These are phyloP conservation scores for Chenopodium formosanum DNA, from an alignment of 148 eudicot genomes.

Conservation along the genomic window DNA sequence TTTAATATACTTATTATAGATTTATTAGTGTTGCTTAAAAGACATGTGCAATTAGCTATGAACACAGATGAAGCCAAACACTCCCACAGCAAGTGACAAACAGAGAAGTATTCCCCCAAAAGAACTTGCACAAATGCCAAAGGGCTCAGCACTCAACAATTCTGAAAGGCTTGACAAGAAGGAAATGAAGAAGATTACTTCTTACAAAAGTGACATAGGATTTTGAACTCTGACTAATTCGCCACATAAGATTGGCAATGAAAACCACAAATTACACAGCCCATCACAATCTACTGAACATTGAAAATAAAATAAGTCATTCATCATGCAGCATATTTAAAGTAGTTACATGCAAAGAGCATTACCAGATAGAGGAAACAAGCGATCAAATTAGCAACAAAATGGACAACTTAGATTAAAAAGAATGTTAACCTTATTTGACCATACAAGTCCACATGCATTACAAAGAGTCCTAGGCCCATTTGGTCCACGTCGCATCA, in stretches of 20 bases:
- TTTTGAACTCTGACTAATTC: neutral
- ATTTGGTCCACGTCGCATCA: constrained; percentile 90
- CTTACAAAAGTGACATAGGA: neutral
- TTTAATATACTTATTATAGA: neutral
- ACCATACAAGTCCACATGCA: constrained; percentile 89
- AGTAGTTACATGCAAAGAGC: neutral
- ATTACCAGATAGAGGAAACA: neutral
- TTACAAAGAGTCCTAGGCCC: constrained; percentile 92
- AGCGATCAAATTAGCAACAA: neutral
- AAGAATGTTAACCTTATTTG: constrained; percentile 54
- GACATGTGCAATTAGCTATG: neutral
- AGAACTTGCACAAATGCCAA: constrained; percentile 1
- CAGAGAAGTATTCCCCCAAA: neutral
- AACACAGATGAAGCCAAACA: neutral
- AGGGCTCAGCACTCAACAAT: neutral
- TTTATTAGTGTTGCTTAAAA: neutral
- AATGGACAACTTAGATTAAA: constrained; percentile 8
- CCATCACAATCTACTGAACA: neutral
- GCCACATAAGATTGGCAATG: neutral
- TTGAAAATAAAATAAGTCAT: neutral
- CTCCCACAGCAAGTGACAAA: neutral
- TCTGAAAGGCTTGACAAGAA: neutral
- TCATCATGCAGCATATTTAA: neutral
- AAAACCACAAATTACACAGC: neutral
- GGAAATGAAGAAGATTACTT: neutral